Base-by-base conservation (phyloP, 75 land plant species). In the Azolla pinnata region DNA sequence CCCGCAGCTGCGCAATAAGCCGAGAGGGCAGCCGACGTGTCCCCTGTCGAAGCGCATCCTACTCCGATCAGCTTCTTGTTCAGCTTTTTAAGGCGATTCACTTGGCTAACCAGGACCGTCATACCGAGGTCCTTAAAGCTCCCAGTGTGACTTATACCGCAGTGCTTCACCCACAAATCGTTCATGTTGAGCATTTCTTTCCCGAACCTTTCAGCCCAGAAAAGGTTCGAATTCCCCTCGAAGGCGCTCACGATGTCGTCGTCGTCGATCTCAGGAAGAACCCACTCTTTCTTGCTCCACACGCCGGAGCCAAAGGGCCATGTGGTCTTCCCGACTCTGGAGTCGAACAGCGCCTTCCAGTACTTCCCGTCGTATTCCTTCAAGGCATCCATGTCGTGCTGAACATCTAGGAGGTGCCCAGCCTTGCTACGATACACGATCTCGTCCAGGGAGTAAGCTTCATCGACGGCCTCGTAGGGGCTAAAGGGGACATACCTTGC, bases 271-370 rank as follows among this genome's bases (percentile, higher is more conserved):
- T 77, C 88, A n/a, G n/a, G n/a, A n/a, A n/a, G n/a, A n/a, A n/a
- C n/a, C n/a, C n/a, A n/a, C n/a, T n/a, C n/a, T n/a, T 90, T 90
- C 69, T 90, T 90, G 61, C 79, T 73, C 96, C 96, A 90, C 16
- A 90, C 96, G n/a, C 96, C 96, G 44, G 96, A 90, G 28, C 96
- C 96, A 33, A 83, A 87, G 0, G 96, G 96, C 96, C 96, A 90
- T 20, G 82, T 76, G 32, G 96, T 90, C 62, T 79, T 81, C 18
- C 96, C 96, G 16, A 90, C 88, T 20, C 96, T 62, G 24, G 91
- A 87, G 54, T 90, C 96, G 50, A 90, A 90, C 9, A 90, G 79
- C 30, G 47, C 24, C 47, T 70, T 67, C 96, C 96, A 90, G 61
- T 87, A 83, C 16, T 46, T 29, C 20, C 87, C 93, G 38, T 79